Evolutionary conservation across 306 rosid genomes (phyloP).

Genomic region (Cicer judaicum): DNA sequence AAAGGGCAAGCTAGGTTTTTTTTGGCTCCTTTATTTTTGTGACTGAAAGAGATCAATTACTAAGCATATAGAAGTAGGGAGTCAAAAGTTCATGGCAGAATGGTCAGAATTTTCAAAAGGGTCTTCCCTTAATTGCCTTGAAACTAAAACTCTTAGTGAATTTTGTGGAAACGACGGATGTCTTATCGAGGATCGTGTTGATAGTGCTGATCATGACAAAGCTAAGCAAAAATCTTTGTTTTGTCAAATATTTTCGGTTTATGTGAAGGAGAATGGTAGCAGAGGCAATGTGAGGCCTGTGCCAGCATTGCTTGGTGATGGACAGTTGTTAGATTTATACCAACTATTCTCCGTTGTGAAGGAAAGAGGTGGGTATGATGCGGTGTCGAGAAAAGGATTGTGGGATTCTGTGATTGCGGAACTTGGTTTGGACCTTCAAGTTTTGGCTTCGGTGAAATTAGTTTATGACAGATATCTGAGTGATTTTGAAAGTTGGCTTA

Average conservation of each 20-base stretch:
- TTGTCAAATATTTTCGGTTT: slow-evolving; percentile 54
- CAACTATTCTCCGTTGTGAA: slow-evolving; percentile 62
- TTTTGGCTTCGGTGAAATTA: slow-evolving; percentile 61
- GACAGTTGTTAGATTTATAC: slow-evolving; percentile 67
- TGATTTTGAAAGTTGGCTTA: slow-evolving; percentile 72
- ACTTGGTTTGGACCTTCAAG: slow-evolving; percentile 53
- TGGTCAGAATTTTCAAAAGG: slow-evolving; percentile 61
- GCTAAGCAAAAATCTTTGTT: slow-evolving; percentile 56
- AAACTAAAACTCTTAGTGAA: slow-evolving; percentile 46
- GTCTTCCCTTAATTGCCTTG: slow-evolving; percentile 54
- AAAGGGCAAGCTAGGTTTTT: slow-evolving; percentile 28
- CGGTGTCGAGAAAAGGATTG: slow-evolving; percentile 59
- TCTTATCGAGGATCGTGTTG: slow-evolving; percentile 32
- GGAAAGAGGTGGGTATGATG: slow-evolving; percentile 69
- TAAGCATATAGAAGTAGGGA: slow-evolving; percentile 17
- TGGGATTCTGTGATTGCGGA: slow-evolving; percentile 70
- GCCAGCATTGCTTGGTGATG: slow-evolving; percentile 67
- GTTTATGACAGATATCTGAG: slow-evolving; percentile 65
- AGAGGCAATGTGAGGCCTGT: slow-evolving; percentile 60
- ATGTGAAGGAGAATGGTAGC: slow-evolving; percentile 54
- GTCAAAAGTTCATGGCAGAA: slow-evolving; percentile 70
- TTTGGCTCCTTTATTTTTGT: neutral
- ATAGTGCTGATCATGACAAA: slow-evolving; percentile 42
- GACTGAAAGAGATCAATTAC: neutral
- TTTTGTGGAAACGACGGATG: slow-evolving; percentile 45